These are phyloP conservation scores for Trichosanthes cucumerina DNA, from an alignment of 306 rosid genomes.

Conservation along the genomic window DNA sequence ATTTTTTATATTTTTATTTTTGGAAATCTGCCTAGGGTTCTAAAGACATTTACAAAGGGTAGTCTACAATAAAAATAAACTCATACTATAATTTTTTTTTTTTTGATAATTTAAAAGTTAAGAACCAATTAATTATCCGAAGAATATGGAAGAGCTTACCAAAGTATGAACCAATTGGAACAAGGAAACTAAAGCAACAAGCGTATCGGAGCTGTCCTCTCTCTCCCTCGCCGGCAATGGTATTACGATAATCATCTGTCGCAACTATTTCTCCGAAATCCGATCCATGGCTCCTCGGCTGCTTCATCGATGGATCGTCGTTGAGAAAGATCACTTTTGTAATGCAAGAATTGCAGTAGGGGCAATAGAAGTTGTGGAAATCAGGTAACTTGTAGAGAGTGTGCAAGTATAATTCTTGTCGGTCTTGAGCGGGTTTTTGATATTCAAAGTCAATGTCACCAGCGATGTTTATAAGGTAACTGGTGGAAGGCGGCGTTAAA, in stretches of 20 bases:
- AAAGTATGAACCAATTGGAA: background rate
- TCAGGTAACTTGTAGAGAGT: background rate
- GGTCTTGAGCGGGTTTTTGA: background rate
- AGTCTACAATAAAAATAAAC: background rate
- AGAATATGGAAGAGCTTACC: background rate
- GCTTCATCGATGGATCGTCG: background rate
- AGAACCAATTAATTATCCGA: background rate
- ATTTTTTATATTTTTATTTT: background rate
- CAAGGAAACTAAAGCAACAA: slow-evolving; percentile 4
- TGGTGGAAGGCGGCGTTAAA: background rate
- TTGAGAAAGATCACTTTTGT: background rate
- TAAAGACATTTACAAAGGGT: background rate
- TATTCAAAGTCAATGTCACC: background rate
- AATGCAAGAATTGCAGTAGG: background rate
- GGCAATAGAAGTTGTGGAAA: background rate
- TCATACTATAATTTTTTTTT: background rate
- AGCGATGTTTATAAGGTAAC: background rate
- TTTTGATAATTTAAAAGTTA: background rate
- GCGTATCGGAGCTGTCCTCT: too few relatives aligned
- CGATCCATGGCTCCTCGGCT: background rate
- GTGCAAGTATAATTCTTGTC: background rate
- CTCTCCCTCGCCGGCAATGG: background rate
- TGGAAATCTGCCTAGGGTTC: background rate
- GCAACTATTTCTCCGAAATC: too few relatives aligned
- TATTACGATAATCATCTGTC: too few relatives aligned